Percentiles rank a stretch among this genome's conserved stretches.
Evolutionary conservation across 176 grass and related monocot species (phyloP).

Genomic region (Rhynchospora tenuis): DNA sequence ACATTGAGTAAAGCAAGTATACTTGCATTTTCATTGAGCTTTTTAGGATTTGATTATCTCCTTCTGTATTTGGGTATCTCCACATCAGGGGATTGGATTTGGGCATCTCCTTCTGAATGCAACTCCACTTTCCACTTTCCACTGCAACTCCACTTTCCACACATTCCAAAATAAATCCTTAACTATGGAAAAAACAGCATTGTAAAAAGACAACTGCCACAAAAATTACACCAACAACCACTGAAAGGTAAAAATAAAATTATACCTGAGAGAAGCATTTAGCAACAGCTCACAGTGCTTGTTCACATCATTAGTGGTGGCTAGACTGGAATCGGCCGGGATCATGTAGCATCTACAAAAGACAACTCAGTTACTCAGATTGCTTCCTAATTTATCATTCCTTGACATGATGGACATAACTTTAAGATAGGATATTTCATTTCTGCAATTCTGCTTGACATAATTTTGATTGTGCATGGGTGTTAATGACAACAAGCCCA

Average conservation of each 20-base stretch:
- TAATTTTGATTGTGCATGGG: too few species aligned
- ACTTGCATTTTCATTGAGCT: constrained; percentile 15
- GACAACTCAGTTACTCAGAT: background rate
- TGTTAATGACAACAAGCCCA: too few species aligned
- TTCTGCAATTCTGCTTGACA: too few species aligned
- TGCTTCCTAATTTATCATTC: background rate
- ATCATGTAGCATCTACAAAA: constrained; percentile 21
- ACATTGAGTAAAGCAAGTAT: background rate
- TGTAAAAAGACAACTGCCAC: background rate
- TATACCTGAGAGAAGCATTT: constrained; percentile 78
- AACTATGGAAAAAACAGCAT: background rate
- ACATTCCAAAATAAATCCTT: constrained; percentile 27
- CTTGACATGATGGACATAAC: background rate
- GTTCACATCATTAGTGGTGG: constrained; percentile 46
- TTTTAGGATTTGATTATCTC: background rate
- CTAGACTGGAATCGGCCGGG: background rate
- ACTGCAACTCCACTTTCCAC: constrained; percentile 62
- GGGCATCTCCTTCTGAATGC: background rate
- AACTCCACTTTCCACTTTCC: background rate
- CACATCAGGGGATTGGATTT: too few species aligned
- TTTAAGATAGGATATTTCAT: too few species aligned
- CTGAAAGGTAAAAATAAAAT: constrained; percentile 21
- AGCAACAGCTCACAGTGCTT: constrained; percentile 83
- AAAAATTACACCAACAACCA: constrained; percentile 22
- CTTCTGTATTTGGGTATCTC: background rate